Base-by-base conservation (phyloP, 2,329 filamentous ascomycete species). In the Didymella lethalis region DNA sequence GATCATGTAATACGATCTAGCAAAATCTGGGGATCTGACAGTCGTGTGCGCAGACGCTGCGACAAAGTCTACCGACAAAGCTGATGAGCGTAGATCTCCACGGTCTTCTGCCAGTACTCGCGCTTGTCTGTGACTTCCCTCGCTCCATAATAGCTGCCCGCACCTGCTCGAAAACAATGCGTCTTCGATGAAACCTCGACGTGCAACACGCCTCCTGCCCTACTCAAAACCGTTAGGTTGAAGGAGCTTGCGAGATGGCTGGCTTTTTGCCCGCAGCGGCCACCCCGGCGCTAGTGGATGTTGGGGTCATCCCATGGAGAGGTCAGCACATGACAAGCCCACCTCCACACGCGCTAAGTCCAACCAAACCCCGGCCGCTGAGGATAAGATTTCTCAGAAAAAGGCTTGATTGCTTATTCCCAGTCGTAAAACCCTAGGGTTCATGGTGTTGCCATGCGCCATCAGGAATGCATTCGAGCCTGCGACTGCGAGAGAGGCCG, bases 321-420 rank as follows among this genome's bases (percentile, higher is more conserved):
- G 20, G 14, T 44, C 38, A 44, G 23, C 49, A 43, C 40, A 49
- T 41, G 46, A 54, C 50, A 43, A 50, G 49, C 40, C 6, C 20
- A 46, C 18, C 54, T 14, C 50, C 28, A 28, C 40, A 49, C 16
- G 40, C 51, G 51, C 47, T 59, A 54, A 51, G 47, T 23, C 16
- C 11, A 23, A 26, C 26, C 34, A 59, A 50, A 40, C 47, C 34
- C 11, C 23, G 28, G 34, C 46, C 43, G 26, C 51, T 28, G 34
- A 7, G 18, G n/a, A 29, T 29, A 59, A 59, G 43, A 51, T 34
- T 36, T 25, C 47, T 59, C 11, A 32, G 41, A 47, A 7, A 18
- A 29, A 14, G 32, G 34, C 47, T 51, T 54, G 26, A 18, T 18
- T 47, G 40, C 25, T 18, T 18, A n/a, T 31, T 26, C 4, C 14